These are phyloP conservation scores for Flaveria ramosissima DNA, from an alignment of 129 eudicot species.

Conservation along the genomic window DNA sequence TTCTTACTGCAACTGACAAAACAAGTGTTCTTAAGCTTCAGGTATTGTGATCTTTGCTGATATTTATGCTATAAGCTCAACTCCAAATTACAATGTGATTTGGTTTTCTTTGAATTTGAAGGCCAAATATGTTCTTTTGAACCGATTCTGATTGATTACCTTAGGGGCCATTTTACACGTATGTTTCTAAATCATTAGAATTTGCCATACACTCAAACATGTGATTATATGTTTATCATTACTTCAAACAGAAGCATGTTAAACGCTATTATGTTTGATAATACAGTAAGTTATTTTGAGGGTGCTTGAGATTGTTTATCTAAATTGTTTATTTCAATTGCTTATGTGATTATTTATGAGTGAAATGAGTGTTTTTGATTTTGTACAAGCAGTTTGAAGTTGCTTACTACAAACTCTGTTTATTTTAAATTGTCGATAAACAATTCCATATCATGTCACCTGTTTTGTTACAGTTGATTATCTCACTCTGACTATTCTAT, in stretches of 20 bases:
- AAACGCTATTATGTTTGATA: neutral
- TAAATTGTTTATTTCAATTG: neutral
- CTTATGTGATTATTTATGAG: neutral
- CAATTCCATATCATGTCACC: neutral
- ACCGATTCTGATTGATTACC: neutral
- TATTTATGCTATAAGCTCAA: no score
- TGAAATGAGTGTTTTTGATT: neutral
- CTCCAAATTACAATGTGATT: neutral
- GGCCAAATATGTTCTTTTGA: neutral
- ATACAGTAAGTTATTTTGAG: neutral
- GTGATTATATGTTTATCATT: neutral
- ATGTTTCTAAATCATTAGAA: neutral
- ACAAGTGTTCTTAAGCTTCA: slow-evolving; percentile 92
- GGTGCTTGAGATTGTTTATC: neutral
- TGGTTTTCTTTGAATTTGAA: neutral
- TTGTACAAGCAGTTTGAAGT: neutral
- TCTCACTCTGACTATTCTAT: neutral
- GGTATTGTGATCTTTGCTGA: slow-evolving; percentile 42
- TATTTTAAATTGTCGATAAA: neutral
- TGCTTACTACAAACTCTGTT: neutral
- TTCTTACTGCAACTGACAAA: slow-evolving; percentile 80
- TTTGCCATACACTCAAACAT: neutral
- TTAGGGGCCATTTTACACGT: neutral
- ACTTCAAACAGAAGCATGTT: neutral
- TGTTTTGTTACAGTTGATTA: neutral